Conservation (phyloP, 2,329 filamentous ascomycete genomes). For the Xylaria arbuscula region DNA sequence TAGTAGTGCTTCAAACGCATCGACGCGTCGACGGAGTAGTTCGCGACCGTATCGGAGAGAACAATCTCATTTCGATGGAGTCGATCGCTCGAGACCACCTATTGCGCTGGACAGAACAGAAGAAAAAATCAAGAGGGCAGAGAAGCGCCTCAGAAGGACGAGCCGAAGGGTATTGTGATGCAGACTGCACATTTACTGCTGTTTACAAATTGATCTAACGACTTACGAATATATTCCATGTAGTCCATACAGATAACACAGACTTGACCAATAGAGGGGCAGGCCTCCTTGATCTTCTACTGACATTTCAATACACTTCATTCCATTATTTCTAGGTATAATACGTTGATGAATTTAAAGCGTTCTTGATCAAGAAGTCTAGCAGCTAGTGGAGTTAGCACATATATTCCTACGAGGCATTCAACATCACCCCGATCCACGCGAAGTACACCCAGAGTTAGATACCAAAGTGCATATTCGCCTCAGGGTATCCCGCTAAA, state of each 20-base stretch:
- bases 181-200: neutral
- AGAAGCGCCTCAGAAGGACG: neutral
- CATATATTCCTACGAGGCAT: no score
- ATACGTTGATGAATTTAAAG: no score
- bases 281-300: no score
- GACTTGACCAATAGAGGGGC: no score
- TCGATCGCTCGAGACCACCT: constrained; percentile 21
- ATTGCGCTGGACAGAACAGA: constrained; percentile 14
- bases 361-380: no score
- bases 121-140: neutral
- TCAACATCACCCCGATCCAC: neutral
- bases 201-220: no score
- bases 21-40: constrained; percentile 16
- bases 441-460: neutral
- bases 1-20: neutral
- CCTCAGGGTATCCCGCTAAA: constrained; percentile 11
- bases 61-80: neutral
- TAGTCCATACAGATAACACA: no score
- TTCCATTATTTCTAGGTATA: no score
- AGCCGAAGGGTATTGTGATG: neutral
- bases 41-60: neutral
- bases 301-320: no score
- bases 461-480: constrained; percentile 5
- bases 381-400: no score
- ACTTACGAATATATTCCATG: no score